Evolutionary conservation across 2,329 filamentous ascomycete species (phyloP), one percentile per base, ranked within the genome.

Genomic region (Ceratocystiopsis brevicomis): DNA sequence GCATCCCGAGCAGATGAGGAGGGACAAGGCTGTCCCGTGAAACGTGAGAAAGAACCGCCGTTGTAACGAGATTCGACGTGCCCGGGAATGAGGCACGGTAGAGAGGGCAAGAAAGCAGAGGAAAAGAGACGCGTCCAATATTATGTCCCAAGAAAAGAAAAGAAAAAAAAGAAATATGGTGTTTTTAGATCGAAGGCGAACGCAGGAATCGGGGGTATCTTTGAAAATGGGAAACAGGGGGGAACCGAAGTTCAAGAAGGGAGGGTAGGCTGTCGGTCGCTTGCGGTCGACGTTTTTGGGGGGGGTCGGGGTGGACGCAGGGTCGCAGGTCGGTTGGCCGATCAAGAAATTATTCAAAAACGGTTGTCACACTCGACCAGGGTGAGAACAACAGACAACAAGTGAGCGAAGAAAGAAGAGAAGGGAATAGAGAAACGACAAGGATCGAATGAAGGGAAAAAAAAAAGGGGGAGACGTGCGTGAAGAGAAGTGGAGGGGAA

Each of bases 1-100:
- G 87, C 87, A 95, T 95, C 64, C 76, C 77, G 67, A 88, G 76
- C 59, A 85, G 71, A 69, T 86, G 81, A 71, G 80, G 79, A 66
- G 80, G 83, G 78, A 84, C 78, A 68, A 83, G 74, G 62, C 70
- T 80, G 81, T 88, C 83, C 82, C 80, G 76, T 66, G 75, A 66
- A 62, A 69, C 68, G 63, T 79, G 76, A 62, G 80, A 81, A 68
- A 85, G 67, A 60, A 83, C 76, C 69, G 81, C 81, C 81, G 81
- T 87, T 73, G 73, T 86, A 79, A 70, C 64, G 52, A 58, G 73
- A 9, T 69, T 66, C 65, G 61, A 68, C 70, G 73, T 69, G 71
- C 69, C 62, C 54, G 59, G 50, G 41, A 45, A 50, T 54, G 54
- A 66, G 69, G 67, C 69, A 72, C 66, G 64, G 37, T 38, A 2